Base-by-base conservation (phyloP, 2,329 filamentous ascomycete genomes). In the Neonectria faginata region DNA sequence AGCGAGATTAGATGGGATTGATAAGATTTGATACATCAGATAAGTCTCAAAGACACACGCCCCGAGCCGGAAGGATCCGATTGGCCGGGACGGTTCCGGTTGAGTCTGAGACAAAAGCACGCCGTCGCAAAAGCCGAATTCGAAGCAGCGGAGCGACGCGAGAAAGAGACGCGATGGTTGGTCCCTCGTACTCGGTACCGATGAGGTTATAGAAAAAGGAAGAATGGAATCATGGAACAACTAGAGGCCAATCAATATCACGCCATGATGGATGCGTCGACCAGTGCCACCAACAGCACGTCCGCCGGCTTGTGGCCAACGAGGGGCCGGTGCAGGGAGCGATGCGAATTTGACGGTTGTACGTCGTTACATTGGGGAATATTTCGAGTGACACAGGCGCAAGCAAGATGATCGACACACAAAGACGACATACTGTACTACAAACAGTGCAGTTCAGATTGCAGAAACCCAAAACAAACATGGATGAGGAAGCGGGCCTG, bases 1-100 rank as follows among this genome's bases (percentile, higher is more conserved):
- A 42, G 60, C 58, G 66, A 73, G 72, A 73, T 74, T 74, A 74
- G 72, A 74, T 74, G 66, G 67, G 72, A 74, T 74, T 74, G 72
- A 74, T 74, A 73, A 74, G 62, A 69, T 66, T 69, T 56, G 61
- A 52, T 50, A 12, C 55, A 67, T 67, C 62, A 59, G 65, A 67
- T 67, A 67, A 65, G 54, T 60, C 63, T 31, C 54, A 27, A 16
- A 59, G 47, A 58, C 62, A 60, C 31, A 58, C 41, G 58, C 53
- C 39, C 45, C 20, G 29, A 39, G 20, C 36, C 68, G 62, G 58
- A 45, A n/a, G 14, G 18, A 60, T 65, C 67, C 68, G 68, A 73
- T 73, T 73, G 66, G 71, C 16, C 16, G 18, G 42, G 1, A 36
- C 7, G 36, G 31, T 54, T 42, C 33, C 27, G 18, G 44, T 22